Base-by-base conservation (phyloP, 352 stramenopile genomes). In the Phytophthora palmivora region DNA sequence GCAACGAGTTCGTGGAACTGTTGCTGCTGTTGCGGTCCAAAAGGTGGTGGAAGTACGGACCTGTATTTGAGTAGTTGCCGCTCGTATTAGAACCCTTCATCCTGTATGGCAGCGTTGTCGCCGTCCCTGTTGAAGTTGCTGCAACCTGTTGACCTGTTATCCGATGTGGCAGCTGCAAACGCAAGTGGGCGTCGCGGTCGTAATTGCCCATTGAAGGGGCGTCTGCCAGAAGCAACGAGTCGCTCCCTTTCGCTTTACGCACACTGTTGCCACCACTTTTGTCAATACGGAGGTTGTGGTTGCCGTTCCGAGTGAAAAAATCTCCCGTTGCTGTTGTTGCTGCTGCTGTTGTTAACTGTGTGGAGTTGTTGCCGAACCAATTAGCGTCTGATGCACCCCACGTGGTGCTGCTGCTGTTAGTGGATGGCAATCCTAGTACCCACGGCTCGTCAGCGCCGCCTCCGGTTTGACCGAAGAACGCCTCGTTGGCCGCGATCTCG, bases 201-300 rank as follows among this genome's bases (percentile, higher is more conserved):
- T 81, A 88, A 30, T 81, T 84, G 38, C 77, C 82, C 78, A 90
- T 88, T 14, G 51, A 43, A 56, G 30, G 32, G 33, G 38, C 37
- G 56, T 62, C 48, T 14, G 54, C 32, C 22, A 51, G 15, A 21
- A 41, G 36, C 28, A 58, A 52, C 21, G 22, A 43, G n/a, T 60
- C 50, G 16, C 43, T 26, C 15, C 42, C 33, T 72, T 49, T 61
- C 24, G 47, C 33, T 63, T 51, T 70, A 32, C 34, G 39, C n/a
- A 38, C 34, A 46, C 32, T 65, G 11, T 41, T 60, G 32, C 43
- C 45, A 34, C 41, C 41, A 61, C 48, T 58, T 56, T 61, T 70
- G 19, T 32, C 41, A 47, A 30, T 53, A 19, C 24, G 56, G 33
- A 36, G 56, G 43, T 67, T 67, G 41, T 52, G 43, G 48, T 48